Percentiles rank a stretch among this genome's conserved stretches.
phyloP scores from a whole-genome alignment of 805 yeast species.

The Debaryomyces hansenii region DNA sequence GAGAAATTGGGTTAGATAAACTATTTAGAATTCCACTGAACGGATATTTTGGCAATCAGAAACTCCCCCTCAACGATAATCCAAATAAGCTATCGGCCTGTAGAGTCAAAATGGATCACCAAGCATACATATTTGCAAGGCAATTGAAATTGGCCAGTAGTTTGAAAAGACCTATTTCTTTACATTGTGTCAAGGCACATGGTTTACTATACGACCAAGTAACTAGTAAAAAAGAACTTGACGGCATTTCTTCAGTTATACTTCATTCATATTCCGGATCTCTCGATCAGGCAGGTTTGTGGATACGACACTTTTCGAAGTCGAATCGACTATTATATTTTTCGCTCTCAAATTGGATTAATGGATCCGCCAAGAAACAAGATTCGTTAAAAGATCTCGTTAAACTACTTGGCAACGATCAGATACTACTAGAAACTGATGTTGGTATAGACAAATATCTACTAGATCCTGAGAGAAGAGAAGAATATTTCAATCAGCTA shows the following conservation, averaged over 20 bases:
- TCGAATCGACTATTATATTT: conserved; percentile 36
- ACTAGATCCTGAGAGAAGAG: conserved; percentile 3
- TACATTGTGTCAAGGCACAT: conserved; percentile 85
- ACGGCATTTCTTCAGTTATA: conserved; percentile 44
- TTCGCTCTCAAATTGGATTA: conserved; percentile 55
- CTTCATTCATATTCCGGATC: conserved; percentile 90
- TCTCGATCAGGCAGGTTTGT: conserved; percentile 57
- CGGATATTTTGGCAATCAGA: conserved; percentile 51
- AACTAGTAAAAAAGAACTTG: conserved; percentile 8
- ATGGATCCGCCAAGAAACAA: conserved; percentile 33
- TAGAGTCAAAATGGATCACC: conserved; percentile 67
- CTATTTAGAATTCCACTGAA: conserved; percentile 62
- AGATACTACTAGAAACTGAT: conserved; percentile 39
- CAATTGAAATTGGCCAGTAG: conserved; percentile 58
- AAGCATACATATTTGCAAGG: conserved; percentile 47
- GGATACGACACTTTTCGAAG: conserved; percentile 38
- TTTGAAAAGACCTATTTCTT: conserved; percentile 54
- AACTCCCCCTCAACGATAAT: conserved; percentile 6
- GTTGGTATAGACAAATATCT: conserved; percentile 27
- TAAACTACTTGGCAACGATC: conserved; percentile 14
- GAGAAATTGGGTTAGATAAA: conserved; percentile 92
- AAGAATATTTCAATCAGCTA: conserved; percentile 22
- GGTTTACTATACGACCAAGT: conserved; percentile 55
- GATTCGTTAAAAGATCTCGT: conserved; percentile 19
- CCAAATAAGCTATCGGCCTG: conserved; percentile 35